These are phyloP conservation scores for Volvox africanus DNA, from an alignment of 139 green algal species.

Conservation along the genomic window DNA sequence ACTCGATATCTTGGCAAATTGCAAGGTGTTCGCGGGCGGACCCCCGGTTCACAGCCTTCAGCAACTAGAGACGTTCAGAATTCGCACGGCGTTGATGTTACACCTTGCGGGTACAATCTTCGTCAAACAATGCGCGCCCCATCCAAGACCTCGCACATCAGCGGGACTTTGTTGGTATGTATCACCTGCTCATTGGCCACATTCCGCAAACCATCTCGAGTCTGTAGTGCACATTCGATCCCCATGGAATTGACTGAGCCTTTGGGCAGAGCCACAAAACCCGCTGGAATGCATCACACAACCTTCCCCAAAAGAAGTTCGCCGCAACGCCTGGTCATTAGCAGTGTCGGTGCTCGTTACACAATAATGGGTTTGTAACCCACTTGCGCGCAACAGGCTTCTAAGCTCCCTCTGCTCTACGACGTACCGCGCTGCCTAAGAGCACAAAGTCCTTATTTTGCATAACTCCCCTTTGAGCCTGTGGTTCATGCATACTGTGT, in stretches of 20 bases:
- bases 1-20: no score
- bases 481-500: not conserved
- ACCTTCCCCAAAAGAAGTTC: not conserved
- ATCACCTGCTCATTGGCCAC: not conserved
- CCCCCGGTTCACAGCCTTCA: no score
- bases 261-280: not conserved
- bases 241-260: not conserved
- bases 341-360: not conserved
- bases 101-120: not conserved
- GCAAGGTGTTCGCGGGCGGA: no score
- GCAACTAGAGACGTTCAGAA: no score
- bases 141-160: not conserved
- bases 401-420: not conserved
- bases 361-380: not conserved
- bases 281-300: not conserved
- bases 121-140: not conserved
- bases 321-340: conserved; percentile 1
- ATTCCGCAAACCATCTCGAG: not conserved
- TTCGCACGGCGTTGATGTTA: not conserved
- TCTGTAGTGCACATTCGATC: not conserved
- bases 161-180: not conserved
- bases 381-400: not conserved
- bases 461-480: not conserved
- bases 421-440: conserved; percentile 5
- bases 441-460: not conserved